Evolutionary conservation across 257 asterid species (phyloP), one percentile per base, ranked within the genome.

Genomic region (Nicotiana attenuata): DNA sequence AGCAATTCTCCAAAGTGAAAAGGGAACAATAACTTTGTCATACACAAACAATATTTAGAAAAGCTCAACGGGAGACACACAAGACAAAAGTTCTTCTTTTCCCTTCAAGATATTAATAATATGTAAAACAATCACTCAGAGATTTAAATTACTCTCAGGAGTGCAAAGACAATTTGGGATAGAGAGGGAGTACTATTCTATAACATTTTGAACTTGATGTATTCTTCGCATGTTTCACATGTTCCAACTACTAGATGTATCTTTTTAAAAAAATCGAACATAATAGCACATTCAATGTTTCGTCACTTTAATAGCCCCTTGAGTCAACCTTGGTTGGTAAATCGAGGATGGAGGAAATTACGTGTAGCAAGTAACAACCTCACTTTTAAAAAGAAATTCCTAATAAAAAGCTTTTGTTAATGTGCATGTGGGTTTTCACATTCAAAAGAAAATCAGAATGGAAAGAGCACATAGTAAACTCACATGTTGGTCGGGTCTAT

Each of bases 401-500:
- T 59, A 13, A 47, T 47, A 69, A 38, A 41, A 10, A 47, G 24
- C 33, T 50, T 45, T 47, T 75, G 80, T 24, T 4, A 75, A 33
- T 26, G 45, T 24, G 24, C 26, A 26, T 4, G 22, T 75, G 26
- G 61, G 45, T 35, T 75, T 75, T 50, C 45, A 50, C 63, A 24
- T 50, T 50, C 9, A 4, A 50, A 75, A 75, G 9, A 50, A 75
- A 75, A 50, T 75, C 10, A 0, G 80, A 75, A 71, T 14, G 57
- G 80, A 50, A 75, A 75, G 63, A 50, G 10, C 80, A 50, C 63
- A 50, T 4, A 75, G 10, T 50, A 75, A 50, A 75, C 80, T 75
- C 78, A 96, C 99, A 92, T 92, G 90, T 85, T 91, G 31, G 89
- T 86, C 26, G 99, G 98, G 81, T 96, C 93, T 45, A 96, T 96